phyloP scores from a whole-genome alignment of 352 stramenopile genomes.

The Achlya hypogyna region DNA sequence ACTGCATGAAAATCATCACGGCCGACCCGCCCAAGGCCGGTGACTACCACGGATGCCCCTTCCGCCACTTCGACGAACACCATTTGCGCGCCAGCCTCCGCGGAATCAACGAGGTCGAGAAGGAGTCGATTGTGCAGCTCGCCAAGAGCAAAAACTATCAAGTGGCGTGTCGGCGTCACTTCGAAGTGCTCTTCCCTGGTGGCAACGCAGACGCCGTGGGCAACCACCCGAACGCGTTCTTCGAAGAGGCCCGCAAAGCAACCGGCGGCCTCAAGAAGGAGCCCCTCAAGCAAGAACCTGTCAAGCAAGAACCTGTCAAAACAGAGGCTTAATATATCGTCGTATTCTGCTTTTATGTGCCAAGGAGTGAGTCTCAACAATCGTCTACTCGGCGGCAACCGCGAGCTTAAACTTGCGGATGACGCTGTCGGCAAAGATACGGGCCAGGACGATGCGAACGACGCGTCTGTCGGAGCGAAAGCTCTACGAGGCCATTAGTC shows the following conservation, averaged over 20 bases:
- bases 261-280: conserved; percentile 19
- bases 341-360: neutral
- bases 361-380: neutral
- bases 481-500: conserved; percentile 34
- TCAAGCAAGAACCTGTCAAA: neutral
- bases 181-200: conserved; percentile 89
- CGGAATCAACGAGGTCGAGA: conserved; percentile 69
- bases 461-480: conserved; percentile 73
- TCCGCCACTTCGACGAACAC: conserved; percentile 91
- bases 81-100: conserved; percentile 86
- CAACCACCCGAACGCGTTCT: conserved; percentile 99
- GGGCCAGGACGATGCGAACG: conserved; percentile 59
- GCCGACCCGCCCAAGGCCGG: conserved; percentile 86
- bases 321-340: neutral
- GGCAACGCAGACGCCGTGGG: conserved; percentile 86
- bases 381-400: neutral
- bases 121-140: conserved; percentile 88
- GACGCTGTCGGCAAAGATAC: conserved; percentile 50
- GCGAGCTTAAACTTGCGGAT: conserved; percentile 55
- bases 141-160: conserved; percentile 93
- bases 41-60: conserved; percentile 98
- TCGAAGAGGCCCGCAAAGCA: conserved; percentile 92
- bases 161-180: conserved; percentile 97
- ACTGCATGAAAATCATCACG: conserved; percentile 97
- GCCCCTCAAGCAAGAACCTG: neutral